Conservation (phyloP, 2,329 filamentous ascomycete species). For the Immersiporthe knoxdaviesiana region DNA sequence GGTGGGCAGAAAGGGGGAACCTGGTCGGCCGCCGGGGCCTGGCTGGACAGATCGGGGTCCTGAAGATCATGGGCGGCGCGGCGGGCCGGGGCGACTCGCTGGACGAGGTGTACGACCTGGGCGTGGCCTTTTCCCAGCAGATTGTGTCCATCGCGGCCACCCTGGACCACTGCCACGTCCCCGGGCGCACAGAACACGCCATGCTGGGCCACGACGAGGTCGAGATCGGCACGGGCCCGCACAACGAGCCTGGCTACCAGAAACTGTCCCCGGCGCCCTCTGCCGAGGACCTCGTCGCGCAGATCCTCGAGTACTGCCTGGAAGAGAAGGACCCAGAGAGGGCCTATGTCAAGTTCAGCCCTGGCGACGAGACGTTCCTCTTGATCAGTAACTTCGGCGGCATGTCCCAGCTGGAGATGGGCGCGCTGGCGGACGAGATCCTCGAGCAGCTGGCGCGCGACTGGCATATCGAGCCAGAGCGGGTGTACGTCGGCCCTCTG, state of each 20-base stretch:
- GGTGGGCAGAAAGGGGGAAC: constrained; percentile 59
- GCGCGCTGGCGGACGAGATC: constrained; percentile 57
- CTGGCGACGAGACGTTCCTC: constrained; percentile 54
- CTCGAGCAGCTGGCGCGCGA: constrained; percentile 51
- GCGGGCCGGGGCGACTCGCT: constrained; percentile 51
- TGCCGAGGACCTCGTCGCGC: constrained; percentile 54
- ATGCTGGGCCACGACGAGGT: constrained; percentile 54
- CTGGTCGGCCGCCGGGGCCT: constrained; percentile 65
- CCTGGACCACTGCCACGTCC: constrained; percentile 64
- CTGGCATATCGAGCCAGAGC: constrained; percentile 54
- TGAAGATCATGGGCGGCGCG: constrained; percentile 61
- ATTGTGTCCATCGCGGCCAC: constrained; percentile 62
- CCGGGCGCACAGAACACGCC: constrained; percentile 54
- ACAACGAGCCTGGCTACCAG: constrained; percentile 67
- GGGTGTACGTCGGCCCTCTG: constrained; percentile 64
- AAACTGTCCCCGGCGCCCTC: constrained; percentile 57
- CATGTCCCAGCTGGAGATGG: constrained; percentile 60
- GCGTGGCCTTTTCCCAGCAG: constrained; percentile 52
- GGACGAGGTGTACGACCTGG: constrained; percentile 55
- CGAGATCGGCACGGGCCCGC: constrained; percentile 68
- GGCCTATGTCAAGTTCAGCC: constrained; percentile 52
- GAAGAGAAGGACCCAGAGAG: constrained; percentile 57
- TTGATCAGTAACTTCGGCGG: constrained; percentile 64
- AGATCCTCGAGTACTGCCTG: constrained; percentile 63
- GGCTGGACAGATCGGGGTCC: constrained; percentile 62